Conservation (phyloP, 2,329 filamentous ascomycete species). For the Diaporthe nobilis region DNA sequence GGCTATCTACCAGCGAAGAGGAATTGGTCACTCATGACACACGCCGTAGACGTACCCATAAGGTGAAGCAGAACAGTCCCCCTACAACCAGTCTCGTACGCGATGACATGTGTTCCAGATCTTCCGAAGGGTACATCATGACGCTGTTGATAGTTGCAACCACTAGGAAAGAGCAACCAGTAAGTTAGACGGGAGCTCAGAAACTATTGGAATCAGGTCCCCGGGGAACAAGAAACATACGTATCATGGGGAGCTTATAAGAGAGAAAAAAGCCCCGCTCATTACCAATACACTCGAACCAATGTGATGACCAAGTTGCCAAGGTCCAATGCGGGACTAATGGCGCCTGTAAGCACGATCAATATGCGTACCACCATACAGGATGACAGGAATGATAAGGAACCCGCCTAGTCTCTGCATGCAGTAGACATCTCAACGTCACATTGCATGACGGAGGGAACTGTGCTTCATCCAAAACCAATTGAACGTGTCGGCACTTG, state of each 20-base stretch:
- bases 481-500: background rate
- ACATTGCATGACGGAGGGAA: background rate
- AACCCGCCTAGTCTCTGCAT: background rate
- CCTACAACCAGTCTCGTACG: background rate
- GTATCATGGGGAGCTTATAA: rapidly evolving
- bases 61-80: background rate
- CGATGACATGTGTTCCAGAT: background rate
- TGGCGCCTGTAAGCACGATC: background rate
- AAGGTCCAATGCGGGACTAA: background rate
- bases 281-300: too few relatives aligned
- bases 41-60: background rate
- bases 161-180: too few relatives aligned
- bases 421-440: background rate
- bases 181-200: too few relatives aligned
- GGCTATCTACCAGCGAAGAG: rapidly evolving
- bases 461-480: background rate
- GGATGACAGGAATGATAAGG: background rate
- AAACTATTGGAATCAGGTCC: rapidly evolving
- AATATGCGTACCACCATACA: background rate
- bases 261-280: background rate
- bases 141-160: background rate
- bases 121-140: background rate
- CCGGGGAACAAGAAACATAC: rapidly evolving
- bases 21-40: too few relatives aligned
- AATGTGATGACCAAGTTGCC: background rate